These are phyloP conservation scores for Multifurca ochricompacta DNA, from an alignment of 768 basidiomycete genomes.

Conservation along the genomic window DNA sequence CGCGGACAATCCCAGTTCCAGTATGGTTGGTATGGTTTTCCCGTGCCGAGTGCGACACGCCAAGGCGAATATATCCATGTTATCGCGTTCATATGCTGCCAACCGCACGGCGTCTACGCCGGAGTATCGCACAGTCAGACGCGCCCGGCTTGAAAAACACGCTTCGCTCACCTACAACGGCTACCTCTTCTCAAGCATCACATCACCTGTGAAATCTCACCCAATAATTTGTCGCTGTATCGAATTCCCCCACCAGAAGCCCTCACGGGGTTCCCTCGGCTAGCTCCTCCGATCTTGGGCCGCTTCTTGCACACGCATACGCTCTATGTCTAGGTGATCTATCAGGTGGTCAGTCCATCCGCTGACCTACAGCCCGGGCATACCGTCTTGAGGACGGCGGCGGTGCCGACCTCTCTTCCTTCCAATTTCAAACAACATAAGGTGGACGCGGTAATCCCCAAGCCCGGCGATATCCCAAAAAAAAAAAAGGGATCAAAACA, in stretches of 20 bases:
- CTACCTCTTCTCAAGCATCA: constrained; percentile 60
- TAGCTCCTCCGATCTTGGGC: constrained; percentile 38
- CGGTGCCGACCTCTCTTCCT: constrained; percentile 55
- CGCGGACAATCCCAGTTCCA: no score
- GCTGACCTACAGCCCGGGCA: constrained; percentile 49
- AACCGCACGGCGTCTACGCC: no score
- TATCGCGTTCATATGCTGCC: no score
- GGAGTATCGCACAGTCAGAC: constrained; percentile 42
- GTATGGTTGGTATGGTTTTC: no score
- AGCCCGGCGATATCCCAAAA: constrained; percentile 55
- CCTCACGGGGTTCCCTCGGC: constrained; percentile 40
- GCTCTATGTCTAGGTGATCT: constrained; percentile 80
- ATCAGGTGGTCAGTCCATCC: constrained; percentile 69
- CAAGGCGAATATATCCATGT: no score
- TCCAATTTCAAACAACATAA: constrained; percentile 56
- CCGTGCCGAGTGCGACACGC: no score
- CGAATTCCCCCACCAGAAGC: constrained; percentile 43
- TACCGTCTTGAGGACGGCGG: constrained; percentile 50
- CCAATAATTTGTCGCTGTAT: constrained; percentile 43
- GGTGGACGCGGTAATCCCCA: constrained; percentile 38
- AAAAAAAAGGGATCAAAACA: constrained; percentile 62
- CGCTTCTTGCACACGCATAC: constrained; percentile 70
- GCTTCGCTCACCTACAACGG: constrained; percentile 61
- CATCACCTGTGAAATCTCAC: constrained; percentile 51
- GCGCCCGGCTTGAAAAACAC: constrained; percentile 51